Evolutionary conservation across 306 rosid species (phyloP).

Genomic region (Astragalus membranaceus): DNA sequence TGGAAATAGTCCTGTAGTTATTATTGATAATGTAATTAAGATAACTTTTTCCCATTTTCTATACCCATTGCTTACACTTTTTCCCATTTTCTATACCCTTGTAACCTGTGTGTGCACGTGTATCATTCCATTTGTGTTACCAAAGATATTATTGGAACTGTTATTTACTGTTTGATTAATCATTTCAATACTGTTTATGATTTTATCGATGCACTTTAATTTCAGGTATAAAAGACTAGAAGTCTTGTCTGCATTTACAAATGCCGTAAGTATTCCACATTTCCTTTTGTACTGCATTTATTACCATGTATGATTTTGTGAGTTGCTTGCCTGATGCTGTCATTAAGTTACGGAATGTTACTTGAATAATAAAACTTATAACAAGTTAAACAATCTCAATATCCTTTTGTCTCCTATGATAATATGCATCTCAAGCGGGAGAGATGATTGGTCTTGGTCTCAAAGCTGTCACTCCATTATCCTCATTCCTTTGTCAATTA

Average conservation of each 20-base stretch:
- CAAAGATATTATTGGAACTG: background rate
- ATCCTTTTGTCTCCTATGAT: background rate
- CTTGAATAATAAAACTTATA: background rate
- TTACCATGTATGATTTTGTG: background rate
- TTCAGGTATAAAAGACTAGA: conserved; percentile 92
- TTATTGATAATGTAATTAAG: background rate
- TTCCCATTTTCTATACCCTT: no score
- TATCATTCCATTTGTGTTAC: background rate
- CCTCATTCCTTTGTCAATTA: background rate
- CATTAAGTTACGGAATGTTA: background rate
- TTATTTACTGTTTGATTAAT: background rate
- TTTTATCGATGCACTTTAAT: conserved; percentile 3
- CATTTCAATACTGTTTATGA: background rate
- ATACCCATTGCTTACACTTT: background rate
- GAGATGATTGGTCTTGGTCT: conserved; percentile 2
- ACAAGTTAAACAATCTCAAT: background rate
- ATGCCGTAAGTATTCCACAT: conserved; percentile 72
- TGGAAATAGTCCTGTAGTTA: background rate
- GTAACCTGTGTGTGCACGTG: background rate
- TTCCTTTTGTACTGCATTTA: conserved; percentile 16
- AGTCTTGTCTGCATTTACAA: conserved; percentile 92
- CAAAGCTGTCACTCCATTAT: background rate
- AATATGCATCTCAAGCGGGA: background rate
- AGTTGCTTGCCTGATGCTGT: background rate
- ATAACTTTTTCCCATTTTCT: background rate